phyloP scores from a whole-genome alignment of 208 protist genomes.

The Naegleria lovaniensis region DNA sequence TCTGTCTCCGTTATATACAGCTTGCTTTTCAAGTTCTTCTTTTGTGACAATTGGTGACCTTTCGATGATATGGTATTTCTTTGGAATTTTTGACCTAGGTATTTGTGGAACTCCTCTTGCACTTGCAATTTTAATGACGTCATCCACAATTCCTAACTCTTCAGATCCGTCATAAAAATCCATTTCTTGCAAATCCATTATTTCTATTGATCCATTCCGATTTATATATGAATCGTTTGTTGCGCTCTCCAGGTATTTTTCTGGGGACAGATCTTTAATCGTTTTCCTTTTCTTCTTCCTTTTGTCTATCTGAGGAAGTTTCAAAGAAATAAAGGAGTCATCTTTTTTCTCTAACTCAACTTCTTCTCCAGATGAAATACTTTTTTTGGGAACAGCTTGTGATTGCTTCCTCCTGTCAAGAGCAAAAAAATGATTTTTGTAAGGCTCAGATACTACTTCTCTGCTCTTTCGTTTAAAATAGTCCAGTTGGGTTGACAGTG shows the following conservation, averaged over 20 bases:
- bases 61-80: background rate
- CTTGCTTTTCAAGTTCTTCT: background rate
- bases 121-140: background rate
- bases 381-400: background rate
- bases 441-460: background rate
- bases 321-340: background rate
- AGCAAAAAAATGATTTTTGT: background rate
- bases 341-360: background rate
- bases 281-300: background rate
- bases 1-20: background rate
- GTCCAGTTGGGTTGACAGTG: background rate
- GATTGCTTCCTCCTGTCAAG: background rate
- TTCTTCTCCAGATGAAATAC: background rate
- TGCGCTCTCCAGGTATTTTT: background rate
- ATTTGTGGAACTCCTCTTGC: background rate
- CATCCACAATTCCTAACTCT: constrained; percentile 4
- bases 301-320: background rate
- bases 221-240: background rate
- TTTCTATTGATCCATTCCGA: background rate
- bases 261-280: background rate
- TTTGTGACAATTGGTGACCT: background rate
- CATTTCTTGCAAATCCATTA: background rate
- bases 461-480: background rate
- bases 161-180: background rate
- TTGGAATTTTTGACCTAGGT: background rate